Base-by-base conservation (phyloP, 1,284 basidiomycete species). In the Volvariella volvacea region DNA sequence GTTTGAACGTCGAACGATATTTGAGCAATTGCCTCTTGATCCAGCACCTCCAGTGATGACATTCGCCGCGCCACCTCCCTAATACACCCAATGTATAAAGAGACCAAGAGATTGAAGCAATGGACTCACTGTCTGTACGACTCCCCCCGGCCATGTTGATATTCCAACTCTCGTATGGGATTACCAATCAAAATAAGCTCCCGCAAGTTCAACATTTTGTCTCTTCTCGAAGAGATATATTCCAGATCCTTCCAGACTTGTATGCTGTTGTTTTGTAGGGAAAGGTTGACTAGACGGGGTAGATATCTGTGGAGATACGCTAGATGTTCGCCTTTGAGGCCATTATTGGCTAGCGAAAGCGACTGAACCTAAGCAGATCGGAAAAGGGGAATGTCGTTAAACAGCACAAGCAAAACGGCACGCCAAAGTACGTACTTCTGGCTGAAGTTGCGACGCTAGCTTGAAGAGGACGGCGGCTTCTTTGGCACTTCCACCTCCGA, bases 391-490 rank as follows among this genome's bases (percentile, higher is more conserved):
- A 21, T 45, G 10, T 31, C 16, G 20, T 32, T 3, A 42, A 17
- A 37, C 39, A 39, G 47, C 6, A 46, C 41, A 16, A 44, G 39
- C 12, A 12, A 12, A 28, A 6, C 25, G 6, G 22, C 42, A 38
- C 22, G 28, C 45, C 30, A 47, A 17, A 38, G 12, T 6, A 58
- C 70, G 47, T 55, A 88, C 88, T 50, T 80, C 75, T 21, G 92
- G 91, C 52, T 79, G 80, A 36, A 91, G 75, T 53, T 86, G 76
- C 19, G 78, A 73, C 6, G 88, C 88, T 15, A 93, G 70, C 64
- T 93, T 94, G 69, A 91, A 90, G 31, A 93, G 78, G 19, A 91
- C 90, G 4, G 83, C 78, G 1, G 83, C 79, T 53, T 91, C 83
- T 51, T 76, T 79, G 30, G 66, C 59, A 12, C 74, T 68, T 28